phyloP scores from a whole-genome alignment of 768 basidiomycete species.

The Leucogyrophana mollusca region DNA sequence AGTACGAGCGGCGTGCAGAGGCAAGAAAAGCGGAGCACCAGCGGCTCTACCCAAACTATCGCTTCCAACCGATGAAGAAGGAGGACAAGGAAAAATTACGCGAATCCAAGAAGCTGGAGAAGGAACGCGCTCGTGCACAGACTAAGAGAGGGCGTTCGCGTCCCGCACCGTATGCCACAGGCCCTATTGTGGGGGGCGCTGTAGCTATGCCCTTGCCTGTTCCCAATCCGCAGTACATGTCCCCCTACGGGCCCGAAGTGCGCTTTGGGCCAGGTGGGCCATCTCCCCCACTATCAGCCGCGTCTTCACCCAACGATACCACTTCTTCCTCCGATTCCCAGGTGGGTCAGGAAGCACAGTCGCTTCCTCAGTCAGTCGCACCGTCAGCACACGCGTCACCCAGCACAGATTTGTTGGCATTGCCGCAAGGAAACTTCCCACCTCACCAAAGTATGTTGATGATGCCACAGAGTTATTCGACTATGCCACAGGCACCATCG shows the following conservation, averaged over 20 bases:
- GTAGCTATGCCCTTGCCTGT: conserved; percentile 9
- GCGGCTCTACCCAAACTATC: conserved; percentile 52
- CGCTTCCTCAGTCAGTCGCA: conserved; percentile 11
- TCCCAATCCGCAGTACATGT: conserved; percentile 18
- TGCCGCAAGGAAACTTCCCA: conserved; percentile 16
- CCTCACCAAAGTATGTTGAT: conserved; percentile 8
- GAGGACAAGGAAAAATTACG: conserved; percentile 44
- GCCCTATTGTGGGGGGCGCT: conserved; percentile 4
- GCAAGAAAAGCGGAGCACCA: conserved; percentile 51
- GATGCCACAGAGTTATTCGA: background rate
- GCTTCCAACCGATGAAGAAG: conserved; percentile 55
- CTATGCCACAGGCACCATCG: conserved; percentile 12
- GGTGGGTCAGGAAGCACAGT: conserved; percentile 9
- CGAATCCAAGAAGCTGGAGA: conserved; percentile 39
- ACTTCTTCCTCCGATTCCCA: conserved; percentile 13
- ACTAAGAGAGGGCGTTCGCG: conserved; percentile 17
- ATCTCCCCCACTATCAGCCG: conserved; percentile 53
- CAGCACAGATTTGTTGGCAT: conserved; percentile 14
- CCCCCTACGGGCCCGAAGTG: conserved; percentile 23
- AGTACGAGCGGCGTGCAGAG: conserved; percentile 56
- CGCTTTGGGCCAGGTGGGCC: conserved; percentile 38
- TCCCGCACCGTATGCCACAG: background rate
- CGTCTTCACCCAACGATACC: conserved; percentile 42
- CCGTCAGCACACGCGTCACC: conserved; percentile 9
- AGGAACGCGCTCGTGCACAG: conserved; percentile 32